Base-by-base conservation (phyloP, 345 rosid genomes). In the Corymbia maculata region DNA sequence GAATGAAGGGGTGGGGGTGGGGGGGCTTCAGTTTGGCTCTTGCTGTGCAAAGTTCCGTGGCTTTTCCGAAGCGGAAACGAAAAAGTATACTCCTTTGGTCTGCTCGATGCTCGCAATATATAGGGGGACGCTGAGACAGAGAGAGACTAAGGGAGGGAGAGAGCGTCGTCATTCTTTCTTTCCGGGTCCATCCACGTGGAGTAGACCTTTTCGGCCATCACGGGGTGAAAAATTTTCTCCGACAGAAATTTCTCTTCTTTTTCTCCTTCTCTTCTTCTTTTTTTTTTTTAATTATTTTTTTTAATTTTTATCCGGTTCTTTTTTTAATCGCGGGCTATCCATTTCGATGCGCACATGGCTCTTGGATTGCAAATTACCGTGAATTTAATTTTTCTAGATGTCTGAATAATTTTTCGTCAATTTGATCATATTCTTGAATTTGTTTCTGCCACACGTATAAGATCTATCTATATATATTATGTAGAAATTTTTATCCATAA, bases 111-210 rank as follows among this genome's bases (percentile, higher is more conserved):
- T 26, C 5, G 50, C 13, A 28, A 79, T 82, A 52, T 79, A 80
- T 49, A 21, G 79, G 68, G 36, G 68, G 36, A 87, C 15, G 55
- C 26, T 5, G 68, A 45, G 80, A 68, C 42, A 51, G 52, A 21
- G 79, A 68, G 52, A 50, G 52, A 66, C 42, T 36, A 36, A 36
- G 42, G 42, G 42, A 36, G 42, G 42, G 32, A 30, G 53, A 28
- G 24, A 44, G 50, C 26, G 21, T 51, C 13, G 64, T 6, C 61
- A 42, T 51, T 5, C 49, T 21, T 75, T 5, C 26, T 5, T 9
- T 11, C 36, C 19, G 82, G 82, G 22, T 28, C 47, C 1, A 90
- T 36, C 92, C 97, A 94, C 97, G 97, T 95, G 98, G 91, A 90
- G 84, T 86, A 47, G 91, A 89, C 93, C 45, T 17, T 32, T n/a